These are phyloP conservation scores for Penicillium sp. DNA, from an alignment of 2,329 filamentous ascomycete species.

Conservation along the genomic window DNA sequence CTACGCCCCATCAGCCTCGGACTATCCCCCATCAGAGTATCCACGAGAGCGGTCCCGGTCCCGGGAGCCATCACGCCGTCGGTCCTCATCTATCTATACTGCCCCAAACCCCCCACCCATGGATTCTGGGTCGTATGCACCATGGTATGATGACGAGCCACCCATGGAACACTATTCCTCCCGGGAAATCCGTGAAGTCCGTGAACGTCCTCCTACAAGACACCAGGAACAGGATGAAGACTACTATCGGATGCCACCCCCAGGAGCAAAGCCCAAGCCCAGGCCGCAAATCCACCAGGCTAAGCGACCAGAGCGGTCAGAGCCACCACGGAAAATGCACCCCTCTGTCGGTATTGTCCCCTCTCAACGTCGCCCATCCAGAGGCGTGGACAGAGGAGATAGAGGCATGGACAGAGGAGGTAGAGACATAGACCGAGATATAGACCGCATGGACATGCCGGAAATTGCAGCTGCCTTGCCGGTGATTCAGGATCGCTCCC, in stretches of 20 bases:
- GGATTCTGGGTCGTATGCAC: slow-evolving; percentile 33
- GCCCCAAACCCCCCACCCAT: slow-evolving; percentile 29
- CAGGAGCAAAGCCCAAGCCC: slow-evolving; percentile 30
- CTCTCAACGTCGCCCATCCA: slow-evolving; percentile 33
- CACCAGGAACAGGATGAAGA: slow-evolving; percentile 41
- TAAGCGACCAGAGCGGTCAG: slow-evolving; percentile 31
- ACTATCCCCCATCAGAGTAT: slow-evolving; percentile 32
- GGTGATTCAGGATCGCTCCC: slow-evolving; percentile 33
- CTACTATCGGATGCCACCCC: slow-evolving; percentile 46
- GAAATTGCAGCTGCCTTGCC: slow-evolving; percentile 37
- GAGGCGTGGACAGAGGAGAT: slow-evolving; percentile 22
- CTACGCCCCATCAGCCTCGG: slow-evolving; percentile 31
- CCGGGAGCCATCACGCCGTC: slow-evolving; percentile 36
- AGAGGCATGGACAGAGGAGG: slow-evolving; percentile 24
- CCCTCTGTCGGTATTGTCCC: slow-evolving; percentile 19
- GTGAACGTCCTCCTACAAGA: slow-evolving; percentile 32
- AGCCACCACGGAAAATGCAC: slow-evolving; percentile 23
- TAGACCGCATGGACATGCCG: slow-evolving; percentile 29
- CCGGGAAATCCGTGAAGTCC: slow-evolving; percentile 32
- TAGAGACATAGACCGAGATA: not conserved
- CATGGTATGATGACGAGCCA: slow-evolving; percentile 30
- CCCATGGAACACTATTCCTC: slow-evolving; percentile 29
- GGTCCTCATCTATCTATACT: slow-evolving; percentile 36
- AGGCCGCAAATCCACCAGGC: slow-evolving; percentile 40
- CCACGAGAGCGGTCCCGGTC: slow-evolving; percentile 37